phyloP scores from a whole-genome alignment of 306 rosid genomes.

The Citrullus colocynthis region DNA sequence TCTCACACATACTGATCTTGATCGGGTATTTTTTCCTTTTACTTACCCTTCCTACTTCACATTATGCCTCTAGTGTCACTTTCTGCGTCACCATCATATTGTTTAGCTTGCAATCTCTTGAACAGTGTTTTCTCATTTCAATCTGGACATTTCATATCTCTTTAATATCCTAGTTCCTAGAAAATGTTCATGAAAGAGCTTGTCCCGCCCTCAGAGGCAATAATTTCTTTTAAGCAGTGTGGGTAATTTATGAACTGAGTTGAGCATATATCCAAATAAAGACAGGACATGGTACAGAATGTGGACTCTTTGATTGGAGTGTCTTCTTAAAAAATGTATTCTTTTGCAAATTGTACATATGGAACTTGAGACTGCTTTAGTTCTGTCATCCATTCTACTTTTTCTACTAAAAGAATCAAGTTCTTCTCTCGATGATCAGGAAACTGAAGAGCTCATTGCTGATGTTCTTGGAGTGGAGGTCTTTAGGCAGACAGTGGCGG shows the following conservation, averaged over 20 bases:
- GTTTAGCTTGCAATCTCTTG: neutral
- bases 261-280: neutral
- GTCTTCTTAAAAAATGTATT: neutral
- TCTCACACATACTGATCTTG: conserved; percentile 91
- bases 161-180: neutral
- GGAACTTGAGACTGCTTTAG: neutral
- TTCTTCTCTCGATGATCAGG: conserved; percentile 25
- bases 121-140: neutral
- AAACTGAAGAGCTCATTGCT: conserved; percentile 83
- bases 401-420: neutral
- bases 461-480: conserved; percentile 97
- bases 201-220: neutral
- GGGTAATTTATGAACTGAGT: neutral
- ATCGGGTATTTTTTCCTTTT: conserved; percentile 33
- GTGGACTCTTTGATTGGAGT: neutral
- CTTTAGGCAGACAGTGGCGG: conserved; percentile 89
- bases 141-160: neutral
- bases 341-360: neutral
- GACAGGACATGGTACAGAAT: neutral
- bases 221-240: neutral
- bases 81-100: neutral
- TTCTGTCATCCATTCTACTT: neutral
- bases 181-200: neutral
- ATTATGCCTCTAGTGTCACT: neutral
- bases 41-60: neutral